Base-by-base conservation (phyloP, 2,329 filamentous ascomycete species). In the Fusarium sp. region DNA sequence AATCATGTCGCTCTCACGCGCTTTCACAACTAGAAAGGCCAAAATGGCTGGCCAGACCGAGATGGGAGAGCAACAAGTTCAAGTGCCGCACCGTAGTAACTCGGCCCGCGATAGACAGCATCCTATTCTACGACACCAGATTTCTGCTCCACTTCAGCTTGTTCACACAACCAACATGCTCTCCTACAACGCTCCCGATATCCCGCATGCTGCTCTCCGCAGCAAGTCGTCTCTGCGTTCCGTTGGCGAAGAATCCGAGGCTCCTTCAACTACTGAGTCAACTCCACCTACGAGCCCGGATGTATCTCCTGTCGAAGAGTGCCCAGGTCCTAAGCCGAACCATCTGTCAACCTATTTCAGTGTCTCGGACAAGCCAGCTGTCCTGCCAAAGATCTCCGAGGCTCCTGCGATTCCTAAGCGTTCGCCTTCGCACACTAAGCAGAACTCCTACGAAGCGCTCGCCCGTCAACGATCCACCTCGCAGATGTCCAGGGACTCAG, bases 141-240 rank as follows among this genome's bases (percentile, higher is more conserved):
- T 99, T 80, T 99, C 96, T 3, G 90, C 88, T 6, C 96, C 96
- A 1, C 88, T 97, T 60, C 92, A 95, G 82, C 88, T 99, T 72
- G 87, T 98, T 54, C 97, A 96, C 67, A 97, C 96, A 9, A 98
- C 96, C 76, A 99, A 98, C 83, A 94, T 97, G 89, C 91, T 98
- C 61, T 95, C 94, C 12, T 97, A 97, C 88, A 96, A 96, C 80
- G 95, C 96, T 15, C 96, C 96, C 57, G 93, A 98, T 80, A 91
- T 98, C 71, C 85, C 86, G 49, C 87, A 79, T 79, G 81, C 75
- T 79, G 81, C 74, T n/a, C 77, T 76, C 30, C 69, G 88, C 43
- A 85, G 85, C 79, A 86, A 86, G 77, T 85, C 84, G 11, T 86
- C 88, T 6, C 84, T 82, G 66, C 87, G 88, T 75, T 93, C 92